Conservation (phyloP, 2,329 filamentous ascomycete species). For the Leptodontidium sp. region DNA sequence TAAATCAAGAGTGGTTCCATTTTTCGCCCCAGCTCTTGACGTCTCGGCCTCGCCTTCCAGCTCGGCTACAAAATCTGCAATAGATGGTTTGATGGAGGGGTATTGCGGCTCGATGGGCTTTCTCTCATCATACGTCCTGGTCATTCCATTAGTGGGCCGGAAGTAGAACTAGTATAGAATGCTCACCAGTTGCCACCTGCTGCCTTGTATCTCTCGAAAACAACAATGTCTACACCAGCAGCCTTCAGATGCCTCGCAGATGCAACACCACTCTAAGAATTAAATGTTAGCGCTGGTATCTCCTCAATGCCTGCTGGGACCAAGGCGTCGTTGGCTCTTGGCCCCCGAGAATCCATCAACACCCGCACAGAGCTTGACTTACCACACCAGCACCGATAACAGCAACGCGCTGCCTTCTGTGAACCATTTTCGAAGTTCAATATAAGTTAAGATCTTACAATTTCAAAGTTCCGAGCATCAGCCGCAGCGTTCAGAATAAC, state of each 20-base stretch:
- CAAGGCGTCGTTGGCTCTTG: background rate
- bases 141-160: background rate
- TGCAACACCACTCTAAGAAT: constrained; percentile 49
- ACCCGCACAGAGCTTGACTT: constrained; percentile 40
- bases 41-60: constrained; percentile 14
- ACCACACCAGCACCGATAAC: constrained; percentile 60
- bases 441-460: background rate
- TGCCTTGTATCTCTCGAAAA: constrained; percentile 61
- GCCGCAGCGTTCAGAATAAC: background rate
- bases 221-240: constrained; percentile 56
- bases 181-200: constrained; percentile 62
- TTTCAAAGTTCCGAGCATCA: background rate
- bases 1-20: background rate
- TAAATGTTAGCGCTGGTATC: background rate
- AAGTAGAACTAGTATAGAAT: background rate
- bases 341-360: background rate
- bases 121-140: constrained; percentile 41
- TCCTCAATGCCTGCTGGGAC: background rate
- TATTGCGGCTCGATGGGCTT: constrained; percentile 38
- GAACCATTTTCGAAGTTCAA: background rate
- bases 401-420: constrained; percentile 47
- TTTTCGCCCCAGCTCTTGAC: background rate
- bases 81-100: constrained; percentile 37
- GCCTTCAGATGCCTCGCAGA: constrained; percentile 56
- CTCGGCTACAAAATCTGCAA: constrained; percentile 33